Evolutionary conservation across 139 green algal species (phyloP), one percentile per base, ranked within the genome.

Genomic region (Chlorella sp.): DNA sequence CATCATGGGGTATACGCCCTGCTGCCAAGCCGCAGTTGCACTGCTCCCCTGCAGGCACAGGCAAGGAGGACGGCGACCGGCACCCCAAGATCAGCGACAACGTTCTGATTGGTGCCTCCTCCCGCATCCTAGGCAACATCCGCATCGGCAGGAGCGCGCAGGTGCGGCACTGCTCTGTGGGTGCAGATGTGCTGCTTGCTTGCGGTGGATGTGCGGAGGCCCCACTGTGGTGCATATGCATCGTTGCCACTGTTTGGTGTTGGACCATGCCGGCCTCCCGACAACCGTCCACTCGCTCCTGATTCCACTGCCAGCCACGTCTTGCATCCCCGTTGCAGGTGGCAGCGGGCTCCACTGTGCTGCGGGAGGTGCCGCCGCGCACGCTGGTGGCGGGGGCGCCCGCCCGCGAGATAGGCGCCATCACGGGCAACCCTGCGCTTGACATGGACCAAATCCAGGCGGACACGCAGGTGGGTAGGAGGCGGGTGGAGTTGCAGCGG

Each of bases 61-160:
- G 97, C 36, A 99, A 99, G 88, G 94, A 96, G 41, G 86, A 90
- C 0, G 97, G 97, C 2, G 95, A 99, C 88, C 92, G 97, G 32
- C 97, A 99, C 85, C 97, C 97, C n/a, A 99, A 99, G 91, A 91
- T 98, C 11, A 84, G 80, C 8, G 91, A 98, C 87, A 95, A 97
- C 76, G 97, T 98, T 48, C 90, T 98, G 36, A 97, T 99, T 32
- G 96, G 96, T 0, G 95, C 95, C 30, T 91, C 76, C 13, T 95
- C 95, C 14, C 98, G 94, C 38, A 91, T 99, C 28, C 89, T 99
- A 54, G 94, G 97, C 69, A 99, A 99, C 92, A 99, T 99, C 86
- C 44, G 17, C 0, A 88, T 99, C 28, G 97, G 96, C 16, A 89
- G 94, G 60, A 95, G 96, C n/a, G 93, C 95, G 13, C 94, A 96